A percentile compares a stretch with the other conserved stretches of the same genome.
Evolutionary conservation across 306 rosid genomes (phyloP).

Genomic region (Vigna hirtella): DNA sequence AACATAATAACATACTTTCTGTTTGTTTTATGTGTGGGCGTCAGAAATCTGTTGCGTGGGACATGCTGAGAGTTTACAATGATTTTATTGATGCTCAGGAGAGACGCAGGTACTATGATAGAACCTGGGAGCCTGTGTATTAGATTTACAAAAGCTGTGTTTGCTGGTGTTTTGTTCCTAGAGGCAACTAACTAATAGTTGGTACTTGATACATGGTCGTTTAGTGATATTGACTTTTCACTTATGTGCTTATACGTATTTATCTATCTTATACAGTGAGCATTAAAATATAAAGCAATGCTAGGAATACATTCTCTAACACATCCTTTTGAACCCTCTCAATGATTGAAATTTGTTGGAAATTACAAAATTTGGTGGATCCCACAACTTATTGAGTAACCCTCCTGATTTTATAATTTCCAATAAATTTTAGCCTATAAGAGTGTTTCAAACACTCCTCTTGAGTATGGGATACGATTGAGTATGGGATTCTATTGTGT

Average conservation of each 20-base stretch:
- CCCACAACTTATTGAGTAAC: too few species aligned
- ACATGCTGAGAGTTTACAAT: constrained; percentile 87
- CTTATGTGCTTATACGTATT: background rate
- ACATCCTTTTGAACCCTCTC: too few species aligned
- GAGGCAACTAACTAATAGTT: background rate
- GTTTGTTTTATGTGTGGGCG: constrained; percentile 16
- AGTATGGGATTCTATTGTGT: too few species aligned
- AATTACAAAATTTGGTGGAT: too few species aligned
- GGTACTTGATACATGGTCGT: background rate
- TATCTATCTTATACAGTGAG: background rate
- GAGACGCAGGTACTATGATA: constrained; percentile 75
- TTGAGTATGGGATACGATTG: too few species aligned
- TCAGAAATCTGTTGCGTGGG: constrained; percentile 96
- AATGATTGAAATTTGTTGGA: too few species aligned
- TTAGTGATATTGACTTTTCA: background rate
- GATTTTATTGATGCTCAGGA: constrained; percentile 83
- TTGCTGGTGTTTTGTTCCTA: constrained; percentile 22
- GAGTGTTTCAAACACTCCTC: too few species aligned
- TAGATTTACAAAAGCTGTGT: constrained; percentile 24
- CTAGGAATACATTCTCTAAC: too few species aligned
- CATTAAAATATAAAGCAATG: background rate
- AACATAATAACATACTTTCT: constrained; percentile 20
- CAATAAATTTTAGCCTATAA: too few species aligned
- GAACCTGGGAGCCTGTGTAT: constrained; percentile 17
- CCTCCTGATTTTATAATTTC: too few species aligned